Evolutionary conservation across 345 rosid genomes (phyloP), one percentile per base, ranked within the genome.

Genomic region (Mercurialis annua): DNA sequence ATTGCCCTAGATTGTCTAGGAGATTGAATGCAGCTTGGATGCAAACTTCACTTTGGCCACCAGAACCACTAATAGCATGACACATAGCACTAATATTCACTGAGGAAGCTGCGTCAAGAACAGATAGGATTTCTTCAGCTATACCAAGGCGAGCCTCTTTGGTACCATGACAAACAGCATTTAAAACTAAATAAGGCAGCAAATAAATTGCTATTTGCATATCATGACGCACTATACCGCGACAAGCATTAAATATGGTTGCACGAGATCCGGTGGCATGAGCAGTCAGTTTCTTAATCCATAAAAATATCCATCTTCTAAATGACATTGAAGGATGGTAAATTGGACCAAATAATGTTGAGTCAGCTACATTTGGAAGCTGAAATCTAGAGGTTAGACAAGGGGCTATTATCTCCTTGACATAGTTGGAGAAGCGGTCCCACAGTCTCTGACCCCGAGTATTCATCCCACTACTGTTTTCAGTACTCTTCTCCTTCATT

Each of bases 141-240:
- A 93, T 93, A 78, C 96, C 81, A 69, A 59, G 80, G 20, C 97
- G 90, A 53, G 94, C 96, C 68, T 87, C 92, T 83, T 82, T 83
- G 2, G 90, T 83, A 73, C 96, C 92, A 69, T 93, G 88, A 73
- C 97, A 93, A 71, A 93, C 86, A 74, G 84, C 96, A 70, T 86
- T 81, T 54, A 93, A 82, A 67, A 93, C 98, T 79, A 93, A 78
- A 76, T 90, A 90, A 36, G 97, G 98, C 72, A 93, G 83, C 71
- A 93, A 82, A 85, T 93, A 93, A 33, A 78, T 80, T 43, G 98
- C 96, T 48, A 87, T 83, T 74, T 86, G 98, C 94, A 87, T 89
- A 79, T 93, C 98, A 78, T 93, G 97, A 51, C 98, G 96, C 71
- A 90, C 96, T 79, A 93, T 90, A 59, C 92, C 97, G 77, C 97